A percentile compares a stretch with the other conserved stretches of the same genome.
phyloP scores from a whole-genome alignment of 1,284 basidiomycete species.

The Sporisorium iseilematis-ciliati region DNA sequence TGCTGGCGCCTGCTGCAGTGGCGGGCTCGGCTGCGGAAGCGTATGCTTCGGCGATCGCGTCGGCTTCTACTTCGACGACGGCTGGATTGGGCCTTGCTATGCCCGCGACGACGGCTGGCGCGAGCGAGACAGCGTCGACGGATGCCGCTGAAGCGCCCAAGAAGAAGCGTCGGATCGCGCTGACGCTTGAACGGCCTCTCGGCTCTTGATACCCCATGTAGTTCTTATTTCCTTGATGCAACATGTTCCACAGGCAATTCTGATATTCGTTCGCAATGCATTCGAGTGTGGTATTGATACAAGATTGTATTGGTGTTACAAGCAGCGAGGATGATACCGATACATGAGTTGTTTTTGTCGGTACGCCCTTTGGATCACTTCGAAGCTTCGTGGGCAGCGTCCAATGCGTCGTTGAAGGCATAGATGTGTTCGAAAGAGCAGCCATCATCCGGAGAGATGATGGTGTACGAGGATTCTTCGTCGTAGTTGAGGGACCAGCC shows the following conservation, averaged over 20 bases:
- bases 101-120: slow-evolving; percentile 18
- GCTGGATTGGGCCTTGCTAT: slow-evolving; percentile 61
- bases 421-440: background rate
- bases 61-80: slow-evolving; percentile 6
- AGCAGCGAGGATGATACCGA: no score
- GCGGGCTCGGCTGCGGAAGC: slow-evolving; percentile 31
- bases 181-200: slow-evolving; percentile 74
- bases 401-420: background rate
- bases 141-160: slow-evolving; percentile 76
- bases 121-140: slow-evolving; percentile 63
- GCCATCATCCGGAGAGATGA: background rate
- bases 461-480: background rate
- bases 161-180: slow-evolving; percentile 87
- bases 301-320: no score
- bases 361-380: no score
- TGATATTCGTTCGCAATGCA: no score
- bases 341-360: no score
- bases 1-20: slow-evolving; percentile 23
- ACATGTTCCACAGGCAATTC: no score
- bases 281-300: no score
- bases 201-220: slow-evolving; percentile 26
- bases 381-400: background rate
- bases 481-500: no score
- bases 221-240: no score
- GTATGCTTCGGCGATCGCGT: slow-evolving; percentile 29